These are phyloP conservation scores for Candida easanensis DNA, from an alignment of 805 yeast genomes.

Conservation along the genomic window DNA sequence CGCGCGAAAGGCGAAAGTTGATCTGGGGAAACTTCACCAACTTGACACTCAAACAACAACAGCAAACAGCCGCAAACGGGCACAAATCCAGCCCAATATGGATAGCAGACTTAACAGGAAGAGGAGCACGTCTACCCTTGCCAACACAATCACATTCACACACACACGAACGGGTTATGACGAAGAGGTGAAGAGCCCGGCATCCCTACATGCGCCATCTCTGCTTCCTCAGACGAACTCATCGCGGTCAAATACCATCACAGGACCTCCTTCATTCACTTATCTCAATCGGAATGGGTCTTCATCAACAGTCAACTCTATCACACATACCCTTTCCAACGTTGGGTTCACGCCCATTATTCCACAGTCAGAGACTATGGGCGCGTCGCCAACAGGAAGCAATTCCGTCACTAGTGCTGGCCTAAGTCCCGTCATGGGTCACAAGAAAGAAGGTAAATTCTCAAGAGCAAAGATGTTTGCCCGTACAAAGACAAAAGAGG, in stretches of 20 bases:
- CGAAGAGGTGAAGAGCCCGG: conserved; percentile 3
- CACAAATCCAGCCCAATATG: not conserved
- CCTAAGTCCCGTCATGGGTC: conserved; percentile 18
- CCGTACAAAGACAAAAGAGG: conserved; percentile 26
- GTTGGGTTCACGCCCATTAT: conserved; percentile 26
- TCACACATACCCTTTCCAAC: conserved; percentile 25
- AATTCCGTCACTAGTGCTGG: conserved; percentile 5
- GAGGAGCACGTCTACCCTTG: conserved; percentile 26
- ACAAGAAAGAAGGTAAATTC: conserved; percentile 24
- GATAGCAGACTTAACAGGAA: conserved; percentile 14
- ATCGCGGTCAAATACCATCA: conserved; percentile 1
- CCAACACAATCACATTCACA: conserved; percentile 28
- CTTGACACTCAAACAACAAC: too few species aligned
- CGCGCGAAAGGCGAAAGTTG: not conserved
- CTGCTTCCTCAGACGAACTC: not conserved
- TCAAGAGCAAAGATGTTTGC: conserved; percentile 27
- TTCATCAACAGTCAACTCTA: conserved; percentile 24
- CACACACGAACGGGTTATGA: conserved; percentile 18
- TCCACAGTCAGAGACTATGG: conserved; percentile 3
- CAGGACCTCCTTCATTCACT: conserved; percentile 5
- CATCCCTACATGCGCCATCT: not conserved
- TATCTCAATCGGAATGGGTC: conserved; percentile 19
- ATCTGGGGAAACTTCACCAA: not conserved
- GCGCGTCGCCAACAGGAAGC: conserved; percentile 14
- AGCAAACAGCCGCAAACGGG: not conserved